A percentile compares a stretch with the other conserved stretches of the same genome.
phyloP scores from a whole-genome alignment of 495 filamentous ascomycete genomes.

The Sporormia fimetaria region DNA sequence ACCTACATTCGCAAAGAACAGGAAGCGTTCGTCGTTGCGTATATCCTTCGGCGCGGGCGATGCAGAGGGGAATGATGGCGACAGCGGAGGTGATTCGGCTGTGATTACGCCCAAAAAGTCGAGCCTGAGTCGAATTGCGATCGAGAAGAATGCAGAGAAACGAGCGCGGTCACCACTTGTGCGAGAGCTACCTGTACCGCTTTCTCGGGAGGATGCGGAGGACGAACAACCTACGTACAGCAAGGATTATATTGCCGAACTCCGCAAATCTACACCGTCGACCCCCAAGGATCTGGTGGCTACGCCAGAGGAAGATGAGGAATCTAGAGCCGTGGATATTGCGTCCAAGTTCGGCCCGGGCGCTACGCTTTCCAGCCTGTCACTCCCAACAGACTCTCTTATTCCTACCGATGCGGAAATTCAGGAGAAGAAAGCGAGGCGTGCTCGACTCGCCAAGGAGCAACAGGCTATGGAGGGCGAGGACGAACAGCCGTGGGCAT shows the following conservation, averaged over 20 bases:
- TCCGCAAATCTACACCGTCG: slow-evolving; percentile 70
- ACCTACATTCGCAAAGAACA: slow-evolving; percentile 17
- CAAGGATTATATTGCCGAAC: slow-evolving; percentile 72
- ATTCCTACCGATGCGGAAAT: slow-evolving; percentile 88
- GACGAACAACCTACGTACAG: slow-evolving; percentile 75
- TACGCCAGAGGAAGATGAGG: slow-evolving; percentile 34
- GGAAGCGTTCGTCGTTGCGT: slow-evolving; percentile 40
- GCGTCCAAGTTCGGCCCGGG: slow-evolving; percentile 51
- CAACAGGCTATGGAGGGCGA: slow-evolving; percentile 56
- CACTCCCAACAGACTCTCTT: slow-evolving; percentile 27
- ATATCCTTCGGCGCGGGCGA: slow-evolving; percentile 65
- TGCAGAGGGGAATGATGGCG: slow-evolving; percentile 41
- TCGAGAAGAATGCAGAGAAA: slow-evolving; percentile 60
- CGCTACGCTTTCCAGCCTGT: slow-evolving; percentile 21
- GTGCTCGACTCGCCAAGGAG: slow-evolving; percentile 67
- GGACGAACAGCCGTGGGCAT: slow-evolving; percentile 32
- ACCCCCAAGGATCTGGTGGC: slow-evolving; percentile 49
- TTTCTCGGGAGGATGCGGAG: slow-evolving; percentile 44
- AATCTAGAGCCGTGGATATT: slow-evolving; percentile 51
- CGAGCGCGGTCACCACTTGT: slow-evolving; percentile 38
- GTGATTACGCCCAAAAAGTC: slow-evolving; percentile 59
- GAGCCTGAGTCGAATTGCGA: slow-evolving; percentile 53
- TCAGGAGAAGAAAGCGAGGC: slow-evolving; percentile 78
- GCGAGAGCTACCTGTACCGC: slow-evolving; percentile 39
- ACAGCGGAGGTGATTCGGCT: slow-evolving; percentile 43